Conservation (phyloP, 345 rosid genomes). For the Excoecaria cochinchinensis region DNA sequence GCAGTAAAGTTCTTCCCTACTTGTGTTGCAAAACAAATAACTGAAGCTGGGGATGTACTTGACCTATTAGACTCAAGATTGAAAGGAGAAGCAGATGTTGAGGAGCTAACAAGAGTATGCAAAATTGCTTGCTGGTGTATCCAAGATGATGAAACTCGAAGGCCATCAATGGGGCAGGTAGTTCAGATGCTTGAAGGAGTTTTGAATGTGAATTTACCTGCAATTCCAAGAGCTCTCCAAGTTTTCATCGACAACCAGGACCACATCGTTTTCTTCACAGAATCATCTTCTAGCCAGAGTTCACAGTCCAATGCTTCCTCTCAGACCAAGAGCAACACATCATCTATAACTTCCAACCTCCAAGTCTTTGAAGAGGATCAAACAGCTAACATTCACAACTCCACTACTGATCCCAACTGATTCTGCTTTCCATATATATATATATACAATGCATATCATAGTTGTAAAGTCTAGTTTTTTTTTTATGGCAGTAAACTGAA, state of each 20-base stretch:
- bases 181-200: constrained; percentile 85
- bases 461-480: too few relatives aligned
- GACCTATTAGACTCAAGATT: constrained; percentile 54
- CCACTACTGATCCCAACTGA: too few relatives aligned
- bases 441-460: background rate
- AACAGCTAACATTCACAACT: too few relatives aligned
- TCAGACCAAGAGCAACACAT: constrained; percentile 31
- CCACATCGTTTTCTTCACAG: constrained; percentile 43
- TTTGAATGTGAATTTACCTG: constrained; percentile 55
- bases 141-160: constrained; percentile 70
- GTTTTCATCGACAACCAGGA: constrained; percentile 39
- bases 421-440: too few relatives aligned
- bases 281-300: constrained; percentile 43
- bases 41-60: constrained; percentile 46
- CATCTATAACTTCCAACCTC: constrained; percentile 18
- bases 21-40: constrained; percentile 47
- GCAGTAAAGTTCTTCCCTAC: constrained; percentile 58
- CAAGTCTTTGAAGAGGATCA: constrained; percentile 8
- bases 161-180: constrained; percentile 80
- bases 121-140: constrained; percentile 84
- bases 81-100: constrained; percentile 41
- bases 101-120: constrained; percentile 60
- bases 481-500: too few relatives aligned
- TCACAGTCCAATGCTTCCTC: constrained; percentile 32
- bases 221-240: constrained; percentile 59